These are phyloP conservation scores for Polyporus tsugae DNA, from an alignment of 1,284 basidiomycete genomes.

Conservation along the genomic window DNA sequence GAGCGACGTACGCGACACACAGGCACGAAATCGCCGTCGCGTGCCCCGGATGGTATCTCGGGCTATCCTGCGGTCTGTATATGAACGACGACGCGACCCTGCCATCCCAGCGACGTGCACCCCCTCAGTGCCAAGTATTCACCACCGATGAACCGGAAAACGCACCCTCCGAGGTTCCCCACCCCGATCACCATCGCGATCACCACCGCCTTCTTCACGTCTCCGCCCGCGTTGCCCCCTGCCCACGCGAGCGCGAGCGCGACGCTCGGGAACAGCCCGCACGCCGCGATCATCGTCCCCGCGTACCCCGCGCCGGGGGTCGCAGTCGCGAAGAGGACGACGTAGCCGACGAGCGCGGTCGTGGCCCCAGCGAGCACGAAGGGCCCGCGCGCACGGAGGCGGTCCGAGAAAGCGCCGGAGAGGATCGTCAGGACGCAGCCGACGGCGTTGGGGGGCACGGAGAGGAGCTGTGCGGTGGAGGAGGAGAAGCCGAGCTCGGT, in stretches of 20 bases:
- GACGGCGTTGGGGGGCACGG: constrained; percentile 32
- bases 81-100: constrained; percentile 32
- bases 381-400: constrained; percentile 47
- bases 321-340: constrained; percentile 59
- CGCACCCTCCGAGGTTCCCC: constrained; percentile 63
- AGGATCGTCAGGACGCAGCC: constrained; percentile 28
- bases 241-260: constrained; percentile 69
- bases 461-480: constrained; percentile 36
- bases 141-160: background rate
- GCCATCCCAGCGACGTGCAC: no score
- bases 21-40: constrained; percentile 25
- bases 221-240: constrained; percentile 71
- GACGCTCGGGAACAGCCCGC: constrained; percentile 69
- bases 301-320: constrained; percentile 63
- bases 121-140: background rate
- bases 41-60: constrained; percentile 29
- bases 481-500: constrained; percentile 39
- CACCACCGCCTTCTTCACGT: constrained; percentile 72
- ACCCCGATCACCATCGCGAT: constrained; percentile 73
- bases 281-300: constrained; percentile 65
- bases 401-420: constrained; percentile 21
- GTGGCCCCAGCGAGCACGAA: constrained; percentile 63
- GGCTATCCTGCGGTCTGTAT: constrained; percentile 27
- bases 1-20: constrained; percentile 16
- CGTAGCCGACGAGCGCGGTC: constrained; percentile 68